Percentiles rank a stretch among this genome's conserved stretches.
phyloP scores from a whole-genome alignment of 805 yeast species.

The Candida bentonensis region DNA sequence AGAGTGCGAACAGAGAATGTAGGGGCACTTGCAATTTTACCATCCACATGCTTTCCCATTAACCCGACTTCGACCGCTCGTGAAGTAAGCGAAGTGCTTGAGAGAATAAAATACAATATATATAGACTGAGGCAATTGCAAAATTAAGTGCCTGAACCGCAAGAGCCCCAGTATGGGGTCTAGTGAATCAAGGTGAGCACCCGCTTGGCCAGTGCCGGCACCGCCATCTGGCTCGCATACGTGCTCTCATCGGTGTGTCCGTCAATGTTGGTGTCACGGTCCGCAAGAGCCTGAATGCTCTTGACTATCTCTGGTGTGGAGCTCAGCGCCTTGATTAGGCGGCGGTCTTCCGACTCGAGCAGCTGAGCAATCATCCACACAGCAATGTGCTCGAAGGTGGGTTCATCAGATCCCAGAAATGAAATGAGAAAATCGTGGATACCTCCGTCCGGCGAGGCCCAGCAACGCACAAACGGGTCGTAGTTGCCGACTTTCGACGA shows the following conservation, averaged over 20 bases:
- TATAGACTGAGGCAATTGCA: neutral
- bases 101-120: neutral
- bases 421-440: constrained; percentile 69
- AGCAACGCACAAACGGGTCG: constrained; percentile 58
- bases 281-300: constrained; percentile 22
- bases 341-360: constrained; percentile 71
- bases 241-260: constrained; percentile 14
- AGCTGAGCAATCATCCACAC: constrained; percentile 92
- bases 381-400: constrained; percentile 96
- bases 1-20: no score
- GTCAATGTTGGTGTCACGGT: constrained; percentile 12
- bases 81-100: neutral
- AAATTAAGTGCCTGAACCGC: neutral
- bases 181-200: constrained; percentile 13
- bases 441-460: constrained; percentile 75
- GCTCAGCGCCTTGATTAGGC: constrained; percentile 24
- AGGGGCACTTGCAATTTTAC: no score
- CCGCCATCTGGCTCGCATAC: constrained; percentile 22
- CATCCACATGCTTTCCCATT: no score
- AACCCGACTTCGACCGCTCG: no score
- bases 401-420: constrained; percentile 70
- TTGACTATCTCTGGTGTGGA: constrained; percentile 20
- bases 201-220: constrained; percentile 22
- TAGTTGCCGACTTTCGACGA: constrained; percentile 84
- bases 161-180: neutral